Conservation (phyloP, 129 eudicot genomes). For the carrot (Daucus carota) region DH1_v3.0 NC_030387.2:33231001-33231500, state of each 20-base stretch:
- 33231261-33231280: neutral
- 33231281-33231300: neutral
- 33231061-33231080: no score
- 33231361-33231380: neutral
- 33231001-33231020: no score
- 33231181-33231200: neutral
- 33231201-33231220: neutral
- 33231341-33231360: neutral
- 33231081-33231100: no score
- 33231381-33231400: neutral
- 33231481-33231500: no score
- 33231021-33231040: no score
- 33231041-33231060: no score
- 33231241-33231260: neutral
- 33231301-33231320: neutral
- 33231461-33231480: no score
- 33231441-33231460: no score
- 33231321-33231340: neutral
- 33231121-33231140: no score
- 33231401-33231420: no score
- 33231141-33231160: neutral
- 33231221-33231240: neutral
- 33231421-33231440: neutral
- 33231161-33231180: neutral
- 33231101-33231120: no score